A percentile compares a stretch with the other conserved stretches of the same genome.
Conservation (phyloP, 176 grass and related monocot genomes). For the Triticum monococcum region DNA sequence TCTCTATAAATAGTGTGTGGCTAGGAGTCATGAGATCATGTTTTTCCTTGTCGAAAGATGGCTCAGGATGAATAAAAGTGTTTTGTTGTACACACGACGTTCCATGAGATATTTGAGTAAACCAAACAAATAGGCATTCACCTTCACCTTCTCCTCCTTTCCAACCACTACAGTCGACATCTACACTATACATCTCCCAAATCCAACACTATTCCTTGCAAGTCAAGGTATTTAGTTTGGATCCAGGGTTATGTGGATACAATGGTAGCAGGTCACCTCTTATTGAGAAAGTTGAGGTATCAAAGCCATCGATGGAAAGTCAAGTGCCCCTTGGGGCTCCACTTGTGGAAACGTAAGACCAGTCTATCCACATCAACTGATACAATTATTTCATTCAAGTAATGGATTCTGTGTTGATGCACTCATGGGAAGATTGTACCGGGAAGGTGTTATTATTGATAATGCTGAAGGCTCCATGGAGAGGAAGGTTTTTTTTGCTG, state of each 20-base stretch:
- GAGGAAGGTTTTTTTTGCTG: slow-evolving; percentile 61
- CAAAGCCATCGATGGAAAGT: slow-evolving; percentile 29
- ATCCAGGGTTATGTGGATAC: slow-evolving; percentile 33
- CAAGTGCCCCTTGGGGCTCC: background rate
- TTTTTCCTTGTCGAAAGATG: background rate
- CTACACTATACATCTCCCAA: too few species aligned
- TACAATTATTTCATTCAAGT: slow-evolving; percentile 29
- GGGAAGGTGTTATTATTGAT: slow-evolving; percentile 76
- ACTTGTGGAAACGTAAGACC: slow-evolving; percentile 27
- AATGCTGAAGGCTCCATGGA: slow-evolving; percentile 40
- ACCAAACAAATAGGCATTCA: background rate
- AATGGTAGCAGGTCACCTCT: slow-evolving; percentile 22
- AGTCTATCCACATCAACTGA: slow-evolving; percentile 14
- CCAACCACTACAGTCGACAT: too few species aligned
- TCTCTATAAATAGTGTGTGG: background rate
- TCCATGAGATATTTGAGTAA: background rate
- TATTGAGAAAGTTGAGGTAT: slow-evolving; percentile 11
- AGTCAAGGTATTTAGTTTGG: background rate
- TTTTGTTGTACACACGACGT: background rate
- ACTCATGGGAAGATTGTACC: slow-evolving; percentile 44
- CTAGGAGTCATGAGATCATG: background rate
- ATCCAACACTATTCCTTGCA: too few species aligned
- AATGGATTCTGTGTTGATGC: slow-evolving; percentile 71
- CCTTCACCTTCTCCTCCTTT: too few species aligned
- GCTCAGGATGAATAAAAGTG: background rate